These are phyloP conservation scores for Ophiostoma novo-ulmi DNA, from an alignment of 2,329 filamentous ascomycete genomes.

Conservation along the genomic window DNA sequence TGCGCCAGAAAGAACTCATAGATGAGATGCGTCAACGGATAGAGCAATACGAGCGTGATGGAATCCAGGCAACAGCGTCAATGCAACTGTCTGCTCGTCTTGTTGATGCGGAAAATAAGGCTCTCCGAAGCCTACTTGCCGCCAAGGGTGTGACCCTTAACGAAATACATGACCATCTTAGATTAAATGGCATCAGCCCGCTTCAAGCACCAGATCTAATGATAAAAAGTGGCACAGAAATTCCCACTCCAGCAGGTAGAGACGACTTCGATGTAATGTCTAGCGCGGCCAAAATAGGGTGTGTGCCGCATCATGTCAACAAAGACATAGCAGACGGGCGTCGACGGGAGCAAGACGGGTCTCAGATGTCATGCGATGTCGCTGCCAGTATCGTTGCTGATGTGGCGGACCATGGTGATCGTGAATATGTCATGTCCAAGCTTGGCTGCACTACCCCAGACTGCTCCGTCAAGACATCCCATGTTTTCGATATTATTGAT, in stretches of 20 bases:
- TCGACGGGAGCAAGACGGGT: neutral
- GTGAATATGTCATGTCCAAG: neutral
- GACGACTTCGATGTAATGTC: too few relatives aligned
- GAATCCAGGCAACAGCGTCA: neutral
- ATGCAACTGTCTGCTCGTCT: neutral
- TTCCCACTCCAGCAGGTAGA: neutral
- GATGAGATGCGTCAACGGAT: neutral
- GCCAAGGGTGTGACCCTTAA: neutral
- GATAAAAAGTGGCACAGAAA: neutral
- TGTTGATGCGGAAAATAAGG: neutral
- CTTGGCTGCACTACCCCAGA: neutral
- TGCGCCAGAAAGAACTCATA: neutral
- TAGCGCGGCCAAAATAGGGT: too few relatives aligned
- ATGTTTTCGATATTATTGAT: conserved; percentile 1
- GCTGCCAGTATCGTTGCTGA: neutral
- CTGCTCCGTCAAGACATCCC: neutral
- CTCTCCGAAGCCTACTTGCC: neutral
- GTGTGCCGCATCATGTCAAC: neutral
- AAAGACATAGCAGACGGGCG: neutral
- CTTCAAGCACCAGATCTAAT: neutral
- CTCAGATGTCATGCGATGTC: neutral
- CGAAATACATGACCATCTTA: neutral
- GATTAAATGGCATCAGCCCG: neutral
- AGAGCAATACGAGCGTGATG: neutral
- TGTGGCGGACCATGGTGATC: neutral